Percentiles rank a stretch among this genome's conserved stretches.
Evolutionary conservation across 2,329 filamentous ascomycete genomes (phyloP).

Genomic region (Akanthomyces lecanii): DNA sequence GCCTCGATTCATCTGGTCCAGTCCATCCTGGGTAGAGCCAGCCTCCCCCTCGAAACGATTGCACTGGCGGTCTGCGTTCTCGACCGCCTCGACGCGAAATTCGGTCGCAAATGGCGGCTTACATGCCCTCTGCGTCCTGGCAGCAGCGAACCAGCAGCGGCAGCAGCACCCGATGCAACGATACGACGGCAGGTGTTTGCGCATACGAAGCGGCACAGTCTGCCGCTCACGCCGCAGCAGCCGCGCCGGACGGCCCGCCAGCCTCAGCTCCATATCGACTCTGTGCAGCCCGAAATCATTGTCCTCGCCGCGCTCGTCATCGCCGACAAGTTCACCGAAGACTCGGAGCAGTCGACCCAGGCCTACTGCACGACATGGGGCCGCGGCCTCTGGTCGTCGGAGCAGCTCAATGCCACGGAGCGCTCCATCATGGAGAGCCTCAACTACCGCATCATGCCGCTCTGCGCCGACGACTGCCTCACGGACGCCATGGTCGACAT

Average conservation of each 20-base stretch:
- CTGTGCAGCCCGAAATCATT: slow-evolving; percentile 58
- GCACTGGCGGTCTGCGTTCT: slow-evolving; percentile 64
- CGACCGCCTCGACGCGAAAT: slow-evolving; percentile 59
- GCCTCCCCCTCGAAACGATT: slow-evolving; percentile 56
- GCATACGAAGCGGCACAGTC: slow-evolving; percentile 44
- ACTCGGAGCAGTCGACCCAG: slow-evolving; percentile 49
- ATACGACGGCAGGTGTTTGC: slow-evolving; percentile 19
- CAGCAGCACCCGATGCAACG: not conserved
- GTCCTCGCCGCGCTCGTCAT: slow-evolving; percentile 59
- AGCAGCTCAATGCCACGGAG: slow-evolving; percentile 62
- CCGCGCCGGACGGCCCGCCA: slow-evolving; percentile 20
- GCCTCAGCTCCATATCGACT: slow-evolving; percentile 53
- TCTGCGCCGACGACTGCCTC: slow-evolving; percentile 54
- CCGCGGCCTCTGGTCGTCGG: slow-evolving; percentile 51
- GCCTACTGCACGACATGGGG: slow-evolving; percentile 55
- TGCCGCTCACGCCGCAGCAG: slow-evolving; percentile 37
- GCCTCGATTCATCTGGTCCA: slow-evolving; percentile 58
- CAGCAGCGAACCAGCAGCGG: not conserved
- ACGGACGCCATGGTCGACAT: slow-evolving; percentile 59
- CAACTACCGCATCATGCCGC: slow-evolving; percentile 57
- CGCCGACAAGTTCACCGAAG: slow-evolving; percentile 62
- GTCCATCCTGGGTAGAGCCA: slow-evolving; percentile 53
- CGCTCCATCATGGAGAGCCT: slow-evolving; percentile 61
- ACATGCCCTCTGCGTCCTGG: slow-evolving; percentile 46
- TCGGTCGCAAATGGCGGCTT: slow-evolving; percentile 59